Evolutionary conservation across 805 yeast genomes (phyloP), one percentile per base, ranked within the genome.

Genomic region (Isabelozyma heimii): DNA sequence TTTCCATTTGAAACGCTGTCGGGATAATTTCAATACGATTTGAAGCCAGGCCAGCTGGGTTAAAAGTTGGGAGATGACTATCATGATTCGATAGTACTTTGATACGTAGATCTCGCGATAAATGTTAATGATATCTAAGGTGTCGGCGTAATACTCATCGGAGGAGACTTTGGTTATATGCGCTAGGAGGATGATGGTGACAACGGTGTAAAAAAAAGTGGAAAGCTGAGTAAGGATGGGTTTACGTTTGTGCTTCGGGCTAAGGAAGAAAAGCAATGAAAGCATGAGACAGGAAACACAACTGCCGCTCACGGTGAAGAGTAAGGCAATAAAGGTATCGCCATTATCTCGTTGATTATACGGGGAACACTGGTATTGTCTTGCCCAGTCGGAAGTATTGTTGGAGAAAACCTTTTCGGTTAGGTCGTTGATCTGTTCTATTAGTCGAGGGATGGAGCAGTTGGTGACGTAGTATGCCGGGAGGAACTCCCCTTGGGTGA

Each of bases 251-350:
- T 69, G 69, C 16, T 59, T 58, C 4, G 78, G 80, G 16, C 82
- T 76, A 30, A 88, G 61, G 16, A 79, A 59, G 40, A 86, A 69
- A 33, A 87, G 65, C 14, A 86, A 51, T 45, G 85, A 66, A 24
- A 89, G 69, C 82, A 87, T 81, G 95, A 95, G 89, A 26, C 84
- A 72, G 13, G 85, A 76, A 5, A 82, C 80, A 51, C 82, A 81
- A 15, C 80, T 70, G 0, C 84, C 81, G 47, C 81, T 73, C 4
- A 78, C 59, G n/a, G 77, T 77, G 63, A 81, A 83, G 41, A 79
- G 65, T 3, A 83, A 65, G 16, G 77, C 75, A 39, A 73, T 72
- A 50, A 70, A 70, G 16, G 72, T 58, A 52, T 69, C 73, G n/a
- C 77, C 77, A 50, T 67, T 68, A 49, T 70, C 70, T 12, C 59